Percentiles rank a stretch among this genome's conserved stretches.
Conservation (phyloP, 148 eudicot genomes). For the Vaccinium macrocarpon region DNA sequence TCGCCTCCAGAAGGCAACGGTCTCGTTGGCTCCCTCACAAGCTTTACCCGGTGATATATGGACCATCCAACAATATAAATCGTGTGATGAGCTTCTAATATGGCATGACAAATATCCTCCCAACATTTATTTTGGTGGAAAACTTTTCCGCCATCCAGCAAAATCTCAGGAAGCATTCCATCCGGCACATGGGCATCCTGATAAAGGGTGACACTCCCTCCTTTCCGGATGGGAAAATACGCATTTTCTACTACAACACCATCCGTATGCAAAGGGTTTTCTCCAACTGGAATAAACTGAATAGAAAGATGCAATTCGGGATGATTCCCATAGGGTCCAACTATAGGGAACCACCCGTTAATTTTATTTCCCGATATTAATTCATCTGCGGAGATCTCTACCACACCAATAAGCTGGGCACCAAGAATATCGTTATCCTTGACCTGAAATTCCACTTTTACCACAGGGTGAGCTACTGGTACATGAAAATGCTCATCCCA, state of each 20-base stretch:
- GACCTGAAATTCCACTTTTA: constrained; percentile 20
- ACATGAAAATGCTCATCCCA: constrained; percentile 32
- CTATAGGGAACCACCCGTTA: constrained; percentile 25
- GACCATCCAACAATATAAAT: constrained; percentile 39
- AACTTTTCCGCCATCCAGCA: constrained; percentile 24
- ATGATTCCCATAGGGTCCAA: constrained; percentile 18
- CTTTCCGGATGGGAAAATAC: constrained; percentile 32
- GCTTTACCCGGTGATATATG: constrained; percentile 31
- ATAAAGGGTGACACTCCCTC: constrained; percentile 32
- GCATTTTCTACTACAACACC: constrained; percentile 24
- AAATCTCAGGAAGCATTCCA: constrained; percentile 27
- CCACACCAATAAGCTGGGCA: constrained; percentile 25
- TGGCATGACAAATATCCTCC: constrained; percentile 39
- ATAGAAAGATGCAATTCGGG: constrained; percentile 27
- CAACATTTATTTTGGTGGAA: constrained; percentile 33
- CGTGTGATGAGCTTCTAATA: constrained; percentile 37
- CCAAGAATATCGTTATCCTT: constrained; percentile 30
- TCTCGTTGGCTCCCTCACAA: constrained; percentile 34
- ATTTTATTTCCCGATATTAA: constrained; percentile 9
- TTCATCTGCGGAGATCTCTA: constrained; percentile 16
- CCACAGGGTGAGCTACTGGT: constrained; percentile 23
- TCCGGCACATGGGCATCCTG: constrained; percentile 36
- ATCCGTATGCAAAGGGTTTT: constrained; percentile 6
- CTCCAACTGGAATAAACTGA: constrained; percentile 22
- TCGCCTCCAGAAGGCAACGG: constrained; percentile 33